phyloP scores from a whole-genome alignment of 305 asterid genomes.

The Striga hermonthica region DNA sequence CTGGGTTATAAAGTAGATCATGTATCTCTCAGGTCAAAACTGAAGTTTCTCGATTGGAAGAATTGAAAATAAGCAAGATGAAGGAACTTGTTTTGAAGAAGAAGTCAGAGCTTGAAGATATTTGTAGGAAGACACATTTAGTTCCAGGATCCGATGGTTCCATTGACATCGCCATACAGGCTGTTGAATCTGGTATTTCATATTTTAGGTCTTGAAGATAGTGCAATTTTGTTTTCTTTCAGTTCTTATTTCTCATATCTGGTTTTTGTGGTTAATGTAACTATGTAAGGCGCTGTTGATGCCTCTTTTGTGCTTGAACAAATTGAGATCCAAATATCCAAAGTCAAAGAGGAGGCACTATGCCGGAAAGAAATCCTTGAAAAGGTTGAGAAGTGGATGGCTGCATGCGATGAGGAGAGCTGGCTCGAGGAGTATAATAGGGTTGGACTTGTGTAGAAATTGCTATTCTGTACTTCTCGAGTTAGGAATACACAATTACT shows the following conservation, averaged over 20 bases:
- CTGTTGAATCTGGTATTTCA: conserved; percentile 81
- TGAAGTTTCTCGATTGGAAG: conserved; percentile 88
- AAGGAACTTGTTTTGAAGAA: conserved; percentile 93
- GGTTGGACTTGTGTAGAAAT: conserved; percentile 41
- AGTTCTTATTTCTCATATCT: conserved; percentile 26
- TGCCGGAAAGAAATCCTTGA: conserved; percentile 93
- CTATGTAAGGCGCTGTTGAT: conserved; percentile 64
- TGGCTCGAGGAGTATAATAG: conserved; percentile 99
- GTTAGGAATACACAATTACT: conserved; percentile 18
- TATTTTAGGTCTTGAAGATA: conserved; percentile 13
- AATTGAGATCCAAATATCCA: conserved; percentile 83
- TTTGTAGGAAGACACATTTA: conserved; percentile 80
- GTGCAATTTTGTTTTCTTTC: conserved; percentile 21
- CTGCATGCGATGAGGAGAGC: conserved; percentile 94
- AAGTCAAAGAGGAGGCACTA: conserved; percentile 88
- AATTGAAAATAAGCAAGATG: conserved; percentile 89
- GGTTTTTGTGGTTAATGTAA: conserved; percentile 20
- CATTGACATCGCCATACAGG: conserved; percentile 60
- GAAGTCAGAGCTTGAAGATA: conserved; percentile 83
- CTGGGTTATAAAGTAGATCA: conserved; percentile 25
- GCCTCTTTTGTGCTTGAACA: conserved; percentile 84
- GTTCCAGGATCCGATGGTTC: conserved; percentile 61
- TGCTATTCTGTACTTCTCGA: conserved; percentile 24
- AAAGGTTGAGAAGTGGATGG: conserved; percentile 95
- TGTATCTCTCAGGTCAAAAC: conserved; percentile 64